Evolutionary conservation across 208 protist species (phyloP), one percentile per base, ranked within the genome.

Genomic region (Borovskyia barvae): DNA sequence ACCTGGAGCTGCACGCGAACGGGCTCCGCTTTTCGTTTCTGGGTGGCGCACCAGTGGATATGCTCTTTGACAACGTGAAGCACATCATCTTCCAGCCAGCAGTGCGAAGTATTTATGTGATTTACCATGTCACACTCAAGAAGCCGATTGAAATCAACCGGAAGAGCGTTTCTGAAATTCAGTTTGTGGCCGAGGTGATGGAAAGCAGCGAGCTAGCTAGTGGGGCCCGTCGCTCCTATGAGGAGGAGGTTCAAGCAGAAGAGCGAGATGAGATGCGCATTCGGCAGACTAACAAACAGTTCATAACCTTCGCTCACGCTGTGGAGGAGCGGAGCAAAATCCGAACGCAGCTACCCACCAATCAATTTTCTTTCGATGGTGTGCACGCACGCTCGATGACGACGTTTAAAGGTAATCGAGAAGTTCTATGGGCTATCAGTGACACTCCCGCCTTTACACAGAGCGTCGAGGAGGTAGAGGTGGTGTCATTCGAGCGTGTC

Each of bases 161-260:
- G 41, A 99, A 99, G 78, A 96, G 84, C 45, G 72, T 86, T 2
- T 77, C 81, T 35, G 96, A 99, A 56, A 72, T 99, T 12, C 97
- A 98, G 74, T 98, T 99, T 68, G 93, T 95, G 46, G 91, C 92
- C n/a, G 97, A 98, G 61, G 94, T 98, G 45, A 94, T 97, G 91
- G 86, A 93, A 53, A 92, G 79, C 65, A 91, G 82, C 62, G 90
- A 93, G 75, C 48, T 63, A 24, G 86, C 80, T 8, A 76, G 69
- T 20, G 75, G 66, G 9, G 59, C 54, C n/a, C 73, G 82, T 1
- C 69, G 77, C 17, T 80, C 80, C 0, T 83, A 80, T 51, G 84
- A 93, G 37, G 84, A 92, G 51, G 87, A 94, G 62, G 65, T 94
- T 47, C 59, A 69, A 28, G 85, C 82, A 5, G 87, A 96, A 54